Evolutionary conservation across 2,329 filamentous ascomycete genomes (phyloP), one percentile per base, ranked within the genome.

Genomic region (Cadophora luteo-olivacea): DNA sequence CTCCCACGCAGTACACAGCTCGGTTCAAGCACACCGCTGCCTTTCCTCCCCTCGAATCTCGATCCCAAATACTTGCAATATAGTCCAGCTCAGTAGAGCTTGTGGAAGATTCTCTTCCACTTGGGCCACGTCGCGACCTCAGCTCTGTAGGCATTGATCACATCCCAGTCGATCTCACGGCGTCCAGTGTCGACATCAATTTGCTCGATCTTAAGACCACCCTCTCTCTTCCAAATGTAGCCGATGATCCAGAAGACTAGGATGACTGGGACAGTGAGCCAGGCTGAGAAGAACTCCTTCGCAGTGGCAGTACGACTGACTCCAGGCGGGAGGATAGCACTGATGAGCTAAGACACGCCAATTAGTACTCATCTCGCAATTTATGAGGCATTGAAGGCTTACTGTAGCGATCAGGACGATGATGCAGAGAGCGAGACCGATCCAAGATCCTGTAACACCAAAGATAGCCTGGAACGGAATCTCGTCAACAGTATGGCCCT

Each of bases 401-500:
- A 70, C 66, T 66, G 72, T 69, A n/a, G 90, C 90, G 38, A 92
- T 81, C 55, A 94, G 81, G 62, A 92, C 88, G 8, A 94, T 77
- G 24, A 83, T 71, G 79, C 91, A 91, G 75, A 94, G 84, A 64
- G 81, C 69, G 63, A 93, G 81, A 4, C 90, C 91, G 52, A 92
- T 77, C 80, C 83, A 92, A 61, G 90, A 92, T 45, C 92, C 92
- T 67, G 84, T 82, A 14, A 93, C 78, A 54, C 91, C 91, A 4
- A 81, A 60, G 22, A 64, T 55, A 16, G 82, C 76, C 72, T 75
- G 77, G 72, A 83, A 85, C 3, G 83, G 82, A 62, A 85, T 81
- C 74, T 82, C 78, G 49, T 80, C 79, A 33, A 84, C 74, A 57
- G 76, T 77, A 72, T 85, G 85, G 64, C 87, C 88, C 74, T 89